These are phyloP conservation scores for Sequoia sempervirens DNA, from an alignment of 75 land plant genomes.

Conservation along the genomic window DNA sequence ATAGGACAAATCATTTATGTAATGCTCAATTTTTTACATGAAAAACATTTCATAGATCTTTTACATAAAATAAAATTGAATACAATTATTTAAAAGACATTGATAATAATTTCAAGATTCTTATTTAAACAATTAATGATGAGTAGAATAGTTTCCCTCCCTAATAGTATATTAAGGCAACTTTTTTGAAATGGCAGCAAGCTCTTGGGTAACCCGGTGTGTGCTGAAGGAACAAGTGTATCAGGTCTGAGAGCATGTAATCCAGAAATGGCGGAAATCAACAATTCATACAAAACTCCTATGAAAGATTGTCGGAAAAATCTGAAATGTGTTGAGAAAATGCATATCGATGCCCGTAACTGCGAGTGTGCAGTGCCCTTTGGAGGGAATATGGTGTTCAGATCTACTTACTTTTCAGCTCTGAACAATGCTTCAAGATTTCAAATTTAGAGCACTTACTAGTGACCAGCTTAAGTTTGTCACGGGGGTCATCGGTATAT, in stretches of 20 bases:
- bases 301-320: slow-evolving; percentile 21
- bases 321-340: slow-evolving; percentile 18
- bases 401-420: slow-evolving; percentile 43
- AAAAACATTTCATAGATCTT: too few species aligned
- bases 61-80: too few species aligned
- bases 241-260: slow-evolving; percentile 11
- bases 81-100: too few species aligned
- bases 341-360: slow-evolving; percentile 18
- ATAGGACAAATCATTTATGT: too few species aligned
- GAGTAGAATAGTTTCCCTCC: too few species aligned
- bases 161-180: too few species aligned
- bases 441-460: slow-evolving; percentile 11
- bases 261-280: neutral
- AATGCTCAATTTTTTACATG: too few species aligned
- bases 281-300: slow-evolving; percentile 18
- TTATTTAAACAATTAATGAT: too few species aligned
- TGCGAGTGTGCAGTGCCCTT: slow-evolving; percentile 56
- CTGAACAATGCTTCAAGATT: slow-evolving; percentile 20
- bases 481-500: slow-evolving; percentile 31
- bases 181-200: too few species aligned
- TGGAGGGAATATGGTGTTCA: slow-evolving; percentile 25
- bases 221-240: neutral
- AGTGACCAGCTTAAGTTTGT: slow-evolving; percentile 7
- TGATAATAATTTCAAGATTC: too few species aligned
- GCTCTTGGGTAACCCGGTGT: too few species aligned